These are phyloP conservation scores for Phoma sp. DNA, from an alignment of 2,329 filamentous ascomycete species.

Conservation along the genomic window DNA sequence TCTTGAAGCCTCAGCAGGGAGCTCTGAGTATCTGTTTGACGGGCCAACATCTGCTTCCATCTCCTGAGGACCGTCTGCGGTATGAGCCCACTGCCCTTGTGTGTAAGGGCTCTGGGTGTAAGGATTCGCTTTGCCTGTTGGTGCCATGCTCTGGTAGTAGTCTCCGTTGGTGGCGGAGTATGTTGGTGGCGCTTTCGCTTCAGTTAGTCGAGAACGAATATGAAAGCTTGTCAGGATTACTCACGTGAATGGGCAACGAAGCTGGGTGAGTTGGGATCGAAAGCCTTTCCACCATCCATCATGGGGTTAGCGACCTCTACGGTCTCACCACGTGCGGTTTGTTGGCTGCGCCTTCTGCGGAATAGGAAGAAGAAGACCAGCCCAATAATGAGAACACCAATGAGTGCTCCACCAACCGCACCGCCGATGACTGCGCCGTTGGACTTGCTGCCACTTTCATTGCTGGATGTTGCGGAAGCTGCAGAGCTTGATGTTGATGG, in stretches of 20 bases:
- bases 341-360: conserved; percentile 22
- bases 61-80: conserved; percentile 25
- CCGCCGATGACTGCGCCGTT: conserved; percentile 39
- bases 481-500: not conserved
- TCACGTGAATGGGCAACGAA: conserved; percentile 34
- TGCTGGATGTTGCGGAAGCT: not conserved
- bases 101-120: conserved; percentile 14
- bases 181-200: conserved; percentile 32
- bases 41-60: conserved; percentile 24
- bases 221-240: not conserved
- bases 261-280: conserved; percentile 16
- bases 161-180: conserved; percentile 33
- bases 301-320: conserved; percentile 15
- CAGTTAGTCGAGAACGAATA: not conserved
- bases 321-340: not conserved
- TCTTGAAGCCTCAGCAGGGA: conserved; percentile 27
- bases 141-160: conserved; percentile 20
- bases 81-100: conserved; percentile 26
- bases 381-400: conserved; percentile 34
- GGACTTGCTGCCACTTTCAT: conserved; percentile 8
- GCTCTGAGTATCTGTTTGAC: conserved; percentile 29
- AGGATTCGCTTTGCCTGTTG: conserved; percentile 17
- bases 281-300: conserved; percentile 22
- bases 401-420: conserved; percentile 37
- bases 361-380: conserved; percentile 33